Base-by-base conservation (phyloP, 2,329 filamentous ascomycete genomes). In the Chaetomiaceae sp. region DNA sequence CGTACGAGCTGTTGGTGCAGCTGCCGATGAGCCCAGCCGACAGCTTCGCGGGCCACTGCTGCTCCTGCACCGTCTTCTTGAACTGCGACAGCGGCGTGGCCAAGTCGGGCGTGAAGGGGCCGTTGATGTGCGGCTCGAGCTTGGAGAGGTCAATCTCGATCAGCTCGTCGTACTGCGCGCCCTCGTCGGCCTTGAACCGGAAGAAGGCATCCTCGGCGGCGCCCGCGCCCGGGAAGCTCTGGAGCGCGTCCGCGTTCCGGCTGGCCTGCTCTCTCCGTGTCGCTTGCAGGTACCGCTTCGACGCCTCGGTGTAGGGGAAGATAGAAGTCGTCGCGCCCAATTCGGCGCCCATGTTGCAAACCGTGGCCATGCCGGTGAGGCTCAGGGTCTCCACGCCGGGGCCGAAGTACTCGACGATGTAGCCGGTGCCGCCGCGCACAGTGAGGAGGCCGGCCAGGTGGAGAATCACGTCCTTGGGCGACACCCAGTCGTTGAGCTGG, bases 1-100 rank as follows among this genome's bases (percentile, higher is more conserved):
- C 88, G 71, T 97, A 99, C 2, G 94, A 97, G 70, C 89, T 95
- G 80, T 99, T 99, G 47, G 94, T 99, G 78, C 94, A 99, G 75
- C 91, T 96, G 56, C 94, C 94, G 67, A 99, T 99, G 51, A 99
- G 80, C 47, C 91, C 91, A 23, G 94, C 92, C 12, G 91, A 94
- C 57, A 99, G 87, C 59, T 86, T 90, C 67, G 89, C 82, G 2
- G 94, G 94, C 94, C 94, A 99, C 47, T 87, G 76, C 71, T 96
- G 90, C 63, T 87, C 80, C 71, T 87, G 80, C 20, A 96, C 89
- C 2, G 87, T 85, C 54, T 89, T 81, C 67, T 91, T 90, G 76
- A 99, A 99, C 66, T 86, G 80, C 45, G 91, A 96, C 51, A 99
- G 75, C 4, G 94, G 92, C 0, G 91, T 96, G 3, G 92, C 94